Evolutionary conservation across 1,284 basidiomycete species (phyloP), one percentile per base, ranked within the genome.

Genomic region (Malassezia globosa): DNA sequence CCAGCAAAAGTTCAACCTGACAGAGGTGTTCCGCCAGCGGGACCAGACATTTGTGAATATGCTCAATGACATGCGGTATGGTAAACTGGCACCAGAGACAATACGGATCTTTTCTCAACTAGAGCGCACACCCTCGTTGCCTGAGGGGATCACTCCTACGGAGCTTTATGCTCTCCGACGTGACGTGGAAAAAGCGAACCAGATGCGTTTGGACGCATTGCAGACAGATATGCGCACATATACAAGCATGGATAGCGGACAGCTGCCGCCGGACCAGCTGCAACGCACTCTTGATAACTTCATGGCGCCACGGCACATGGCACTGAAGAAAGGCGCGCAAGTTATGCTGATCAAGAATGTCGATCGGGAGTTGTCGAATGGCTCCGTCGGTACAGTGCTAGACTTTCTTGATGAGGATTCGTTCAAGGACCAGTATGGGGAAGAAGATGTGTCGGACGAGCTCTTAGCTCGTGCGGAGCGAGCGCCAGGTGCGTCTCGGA

Each of bases 1-100:
- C 55, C 75, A 75, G 48, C 76, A 82, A 59, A 86, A 82, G 1
- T 82, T 92, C 62, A 87, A 87, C 56, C 76, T 99, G 8, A 87
- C 82, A 0, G 83, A 87, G 63, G 90, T 96, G 13, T 96, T 94
- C 73, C 72, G 79, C 54, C 79, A 81, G 57, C 77, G 77, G 42
- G 78, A 80, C 63, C 73, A 75, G 48, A 48, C 55, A 11, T 60
- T 62, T 23, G 56, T 61, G 16, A 52, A 42, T 42, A 59, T 61
- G 49, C 59, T 58, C 24, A 74, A 75, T 51, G 63, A 55, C 46
- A 58, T 61, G 43, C 47, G 46, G 42, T 50, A 47, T 48, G 48
- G 64, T 21, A 50, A 47, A 22, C 46, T 69, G 27, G 59, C 58
- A 14, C 51, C 56, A 19, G 59, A 62, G 35, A 62, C 61, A 19